Evolutionary conservation across 2,329 filamentous ascomycete species (phyloP), one percentile per base, ranked within the genome.

Genomic region (Colletotrichum acutatum): DNA sequence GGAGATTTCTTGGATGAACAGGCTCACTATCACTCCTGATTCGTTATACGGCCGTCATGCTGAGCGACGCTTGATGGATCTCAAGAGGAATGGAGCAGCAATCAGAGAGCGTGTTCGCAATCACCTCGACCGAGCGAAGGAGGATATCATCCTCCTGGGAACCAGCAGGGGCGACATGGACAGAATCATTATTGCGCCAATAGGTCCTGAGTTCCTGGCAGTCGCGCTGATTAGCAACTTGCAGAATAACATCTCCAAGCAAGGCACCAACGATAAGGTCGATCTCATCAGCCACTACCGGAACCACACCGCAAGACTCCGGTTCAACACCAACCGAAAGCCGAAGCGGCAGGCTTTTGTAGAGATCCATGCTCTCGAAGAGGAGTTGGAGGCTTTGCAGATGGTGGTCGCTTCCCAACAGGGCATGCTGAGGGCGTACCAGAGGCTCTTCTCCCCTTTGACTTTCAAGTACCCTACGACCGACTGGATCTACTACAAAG

Each of bases 81-180:
- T 53, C 5, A 49, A 64, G 19, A n/a, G 37, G n/a, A 22, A 28
- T 26, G 16, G 28, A 24, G 8, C 8, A n/a, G 28, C 49, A 7
- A 63, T 11, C 14, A 46, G 30, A 42, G 49, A 46, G 61, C 54
- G 19, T 19, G 22, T 26, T 19, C 52, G 64, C 34, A 52, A 46
- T 52, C 34, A 42, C n/a, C 72, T 77, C 3, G 30, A 70, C 49
- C 54, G 68, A 30, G 76, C 76, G 26, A 74, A 71, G 42, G 66
- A 74, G 53, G 76, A 76, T 58, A 68, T 78, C 16, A 73, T 76
- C 52, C 56, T 77, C 4, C 32, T 75, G 5, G 67, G 68, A 7
- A 72, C 64, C 24, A 76, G 68, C 4, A 61, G 59, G 19, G 58
- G 68, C 2, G 69, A 73, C 16, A 58, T 71, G 32, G 70, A 68